Evolutionary conservation across 345 rosid genomes (phyloP).

Genomic region (Populus euphratica): DNA sequence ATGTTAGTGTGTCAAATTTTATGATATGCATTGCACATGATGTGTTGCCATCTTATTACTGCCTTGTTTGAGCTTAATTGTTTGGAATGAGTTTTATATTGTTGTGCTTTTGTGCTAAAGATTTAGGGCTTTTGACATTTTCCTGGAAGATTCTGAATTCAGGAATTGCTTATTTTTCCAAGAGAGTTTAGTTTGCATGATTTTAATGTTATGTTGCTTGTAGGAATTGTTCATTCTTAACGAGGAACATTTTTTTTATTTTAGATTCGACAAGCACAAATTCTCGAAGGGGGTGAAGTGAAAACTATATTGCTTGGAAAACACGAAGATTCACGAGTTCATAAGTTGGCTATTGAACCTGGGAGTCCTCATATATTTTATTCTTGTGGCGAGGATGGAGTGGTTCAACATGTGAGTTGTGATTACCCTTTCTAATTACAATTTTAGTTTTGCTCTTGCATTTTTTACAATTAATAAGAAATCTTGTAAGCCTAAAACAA

Average conservation of each 20-base stretch:
- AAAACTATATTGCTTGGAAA: conserved; percentile 49
- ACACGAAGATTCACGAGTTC: conserved; percentile 59
- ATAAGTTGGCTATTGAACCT: conserved; percentile 83
- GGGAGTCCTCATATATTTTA: conserved; percentile 80
- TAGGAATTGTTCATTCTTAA: neutral
- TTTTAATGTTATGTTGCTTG: neutral
- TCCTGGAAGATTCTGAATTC: neutral
- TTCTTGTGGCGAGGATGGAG: conserved; percentile 90
- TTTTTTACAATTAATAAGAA: conserved; percentile 2
- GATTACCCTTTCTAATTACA: conserved; percentile 2
- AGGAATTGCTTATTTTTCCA: neutral
- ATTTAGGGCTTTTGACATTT: neutral
- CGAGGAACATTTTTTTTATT: neutral
- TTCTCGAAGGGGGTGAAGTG: conserved; percentile 61
- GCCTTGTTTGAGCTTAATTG: neutral
- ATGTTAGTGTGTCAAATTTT: neutral
- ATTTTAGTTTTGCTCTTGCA: neutral
- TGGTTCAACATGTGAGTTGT: conserved; percentile 79
- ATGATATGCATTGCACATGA: neutral
- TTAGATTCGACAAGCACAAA: conserved; percentile 74
- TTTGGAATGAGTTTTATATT: neutral
- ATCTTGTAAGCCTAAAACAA: neutral
- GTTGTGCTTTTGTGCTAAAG: neutral
- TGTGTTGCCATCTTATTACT: neutral
- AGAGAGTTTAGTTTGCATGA: neutral